Base-by-base conservation (phyloP, 805 yeast genomes). In the Spathaspora arborariae region DNA sequence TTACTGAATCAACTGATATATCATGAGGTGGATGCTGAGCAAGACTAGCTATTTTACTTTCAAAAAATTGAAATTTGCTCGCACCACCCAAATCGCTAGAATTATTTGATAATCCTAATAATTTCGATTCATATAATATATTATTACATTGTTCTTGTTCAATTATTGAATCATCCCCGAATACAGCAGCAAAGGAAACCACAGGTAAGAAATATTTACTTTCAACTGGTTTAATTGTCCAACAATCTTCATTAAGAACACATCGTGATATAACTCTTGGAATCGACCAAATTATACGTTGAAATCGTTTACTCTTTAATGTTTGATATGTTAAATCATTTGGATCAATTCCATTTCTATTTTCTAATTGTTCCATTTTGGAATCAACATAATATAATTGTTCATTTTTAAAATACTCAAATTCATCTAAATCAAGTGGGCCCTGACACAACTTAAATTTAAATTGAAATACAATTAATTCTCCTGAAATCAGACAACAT, bases 181-280 rank as follows among this genome's bases (percentile, higher is more conserved):
- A 65, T 44, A 80, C 64, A 10, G 74, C 74, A n/a, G 63, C 56
- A 2, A 81, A 49, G 4, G 78, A 69, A 33, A 63, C 58, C 5
- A 82, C 88, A n/a, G 64, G 63, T 46, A 72, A 68, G 63, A 84
- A 82, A 45, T 59, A 68, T 4, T 52, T 52, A 1, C 66, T 58
- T 18, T 63, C 59, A 1, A 82, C 57, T 9, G 67, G 68, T 41
- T 64, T 67, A 5, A 73, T 62, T 0, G 84, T 73, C 88, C 88
- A 83, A 24, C 74, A 79, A 46, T 72, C 76, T 40, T 77, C 82
- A 7, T 63, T 63, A 20, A 79, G 45, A 9, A 69, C 46, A 2
- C 64, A 56, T 20, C 82, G 51, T 39, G 63, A 58, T 0, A 51
- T 46, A 0, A 72, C 68, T 4, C 19, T 37, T 4, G 74, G 70